phyloP scores from a whole-genome alignment of 371 early-diverging fungal species.

The Rhizopus arrhizus region DNA sequence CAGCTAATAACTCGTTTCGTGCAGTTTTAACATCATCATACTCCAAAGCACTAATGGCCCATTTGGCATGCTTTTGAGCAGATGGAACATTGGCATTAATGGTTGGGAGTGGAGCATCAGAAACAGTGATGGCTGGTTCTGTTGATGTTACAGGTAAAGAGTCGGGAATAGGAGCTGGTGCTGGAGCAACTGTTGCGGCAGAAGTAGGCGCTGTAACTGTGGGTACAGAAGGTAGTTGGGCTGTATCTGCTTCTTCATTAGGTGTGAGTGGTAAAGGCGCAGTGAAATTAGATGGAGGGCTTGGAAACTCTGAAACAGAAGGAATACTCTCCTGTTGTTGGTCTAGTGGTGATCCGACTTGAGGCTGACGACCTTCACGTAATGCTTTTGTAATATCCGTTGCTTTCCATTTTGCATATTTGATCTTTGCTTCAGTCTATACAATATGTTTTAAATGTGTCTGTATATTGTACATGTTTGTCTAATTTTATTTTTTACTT shows the following conservation, averaged over 20 bases:
- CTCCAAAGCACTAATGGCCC: conserved; percentile 92
- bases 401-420: conserved; percentile 95
- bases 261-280: conserved; percentile 35
- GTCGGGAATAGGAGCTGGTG: background rate
- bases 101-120: background rate
- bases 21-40: conserved; percentile 92
- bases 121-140: background rate
- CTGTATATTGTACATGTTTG: background rate
- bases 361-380: conserved; percentile 82
- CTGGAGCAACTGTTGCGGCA: background rate
- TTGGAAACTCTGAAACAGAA: conserved; percentile 52
- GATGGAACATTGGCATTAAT: conserved; percentile 44
- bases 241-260: background rate
- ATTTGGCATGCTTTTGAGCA: conserved; percentile 89
- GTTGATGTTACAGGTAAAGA: background rate
- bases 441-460: background rate
- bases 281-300: conserved; percentile 55
- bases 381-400: conserved; percentile 90
- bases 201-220: conserved; percentile 6
- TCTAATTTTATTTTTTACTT: conserved; percentile 39
- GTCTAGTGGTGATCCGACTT: conserved; percentile 64
- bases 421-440: conserved; percentile 84
- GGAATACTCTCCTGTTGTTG: conserved; percentile 18
- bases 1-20: conserved; percentile 77
- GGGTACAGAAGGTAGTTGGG: conserved; percentile 5